A percentile compares a stretch with the other conserved stretches of the same genome.
These are phyloP conservation scores for Cyathus striatus DNA, from an alignment of 768 basidiomycete species.

Conservation along the genomic window DNA sequence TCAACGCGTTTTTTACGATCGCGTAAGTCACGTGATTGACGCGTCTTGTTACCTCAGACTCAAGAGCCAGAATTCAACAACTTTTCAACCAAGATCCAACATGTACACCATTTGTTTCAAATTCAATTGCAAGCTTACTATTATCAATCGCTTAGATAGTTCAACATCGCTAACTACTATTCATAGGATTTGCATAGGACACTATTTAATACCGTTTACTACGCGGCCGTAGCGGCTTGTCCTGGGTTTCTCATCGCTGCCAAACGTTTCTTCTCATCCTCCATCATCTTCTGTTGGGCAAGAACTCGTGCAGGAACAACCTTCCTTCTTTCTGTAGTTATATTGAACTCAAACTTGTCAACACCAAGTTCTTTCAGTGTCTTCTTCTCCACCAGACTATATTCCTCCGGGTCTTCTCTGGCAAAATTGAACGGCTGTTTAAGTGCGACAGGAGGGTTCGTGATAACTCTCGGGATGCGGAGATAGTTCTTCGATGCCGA, in stretches of 20 bases:
- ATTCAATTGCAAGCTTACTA: too few relatives aligned
- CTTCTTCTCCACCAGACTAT: constrained; percentile 55
- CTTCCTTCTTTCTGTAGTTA: constrained; percentile 39
- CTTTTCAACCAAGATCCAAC: not conserved
- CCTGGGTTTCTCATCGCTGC: constrained; percentile 6
- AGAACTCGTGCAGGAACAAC: constrained; percentile 42
- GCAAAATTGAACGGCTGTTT: constrained; percentile 50
- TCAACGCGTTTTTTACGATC: constrained; percentile 2
- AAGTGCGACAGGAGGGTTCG: constrained; percentile 58
- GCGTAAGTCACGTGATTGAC: constrained; percentile 8
- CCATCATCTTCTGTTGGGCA: constrained; percentile 41
- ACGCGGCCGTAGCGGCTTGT: constrained; percentile 1
- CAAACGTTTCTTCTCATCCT: constrained; percentile 41
- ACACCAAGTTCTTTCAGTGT: constrained; percentile 49
- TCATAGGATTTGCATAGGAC: not conserved
- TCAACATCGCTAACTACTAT: too few relatives aligned
- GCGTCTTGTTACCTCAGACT: constrained; percentile 3
- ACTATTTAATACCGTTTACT: not conserved
- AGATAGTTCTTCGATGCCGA: constrained; percentile 57
- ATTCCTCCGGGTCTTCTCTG: constrained; percentile 37
- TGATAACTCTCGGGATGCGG: constrained; percentile 54
- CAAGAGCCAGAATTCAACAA: not conserved
- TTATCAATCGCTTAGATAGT: too few relatives aligned
- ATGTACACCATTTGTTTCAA: not conserved
- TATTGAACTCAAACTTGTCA: constrained; percentile 38